Evolutionary conservation across 345 rosid species (phyloP), one percentile per base, ranked within the genome.

Genomic region (Melastoma malabathricum): DNA sequence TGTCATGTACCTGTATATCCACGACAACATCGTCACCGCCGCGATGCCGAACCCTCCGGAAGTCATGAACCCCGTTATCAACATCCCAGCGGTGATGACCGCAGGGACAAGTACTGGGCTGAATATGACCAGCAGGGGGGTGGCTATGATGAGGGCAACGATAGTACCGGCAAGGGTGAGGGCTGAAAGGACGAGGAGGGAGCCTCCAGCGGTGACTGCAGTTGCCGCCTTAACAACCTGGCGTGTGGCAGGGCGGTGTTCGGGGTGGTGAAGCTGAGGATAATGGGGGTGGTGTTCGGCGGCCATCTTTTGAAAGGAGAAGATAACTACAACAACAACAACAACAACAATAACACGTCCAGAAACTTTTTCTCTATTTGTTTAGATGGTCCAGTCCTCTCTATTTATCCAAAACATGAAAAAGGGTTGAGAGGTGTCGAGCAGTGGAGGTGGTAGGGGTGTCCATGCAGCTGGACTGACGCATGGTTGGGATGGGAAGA

Each of bases 101-200:
- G 90, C 88, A 0, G 94, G 97, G 57, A 89, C 82, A 1, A 89
- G 76, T 38, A 89, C 84, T 0, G 96, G 97, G 61, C 96, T 89
- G 70, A 78, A 83, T 14, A 86, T 78, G 56, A 89, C 89, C n/a
- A 89, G 68, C 44, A 89, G 68, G 1, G 94, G 97, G 6, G 94
- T 89, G 16, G 81, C 95, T 1, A 89, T 64, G 54, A 78, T 77
- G 61, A 89, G 75, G 15, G 69, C 80, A 15, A 89, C 83, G 59
- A 89, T 90, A 0, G 95, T 89, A 44, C 80, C 90, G 1, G 73
- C 81, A 0, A 89, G 73, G 46, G 69, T 86, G 19, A 86, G 67
- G 23, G 89, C 79, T 6, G 97, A 83, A 55, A 86, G 89, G 8
- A 89, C 58, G 39, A 86, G 69, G 20, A 86, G 86, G 29, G 89